Base-by-base conservation (phyloP, 768 basidiomycete genomes). In the Amanita pseudoporphyria region DNA sequence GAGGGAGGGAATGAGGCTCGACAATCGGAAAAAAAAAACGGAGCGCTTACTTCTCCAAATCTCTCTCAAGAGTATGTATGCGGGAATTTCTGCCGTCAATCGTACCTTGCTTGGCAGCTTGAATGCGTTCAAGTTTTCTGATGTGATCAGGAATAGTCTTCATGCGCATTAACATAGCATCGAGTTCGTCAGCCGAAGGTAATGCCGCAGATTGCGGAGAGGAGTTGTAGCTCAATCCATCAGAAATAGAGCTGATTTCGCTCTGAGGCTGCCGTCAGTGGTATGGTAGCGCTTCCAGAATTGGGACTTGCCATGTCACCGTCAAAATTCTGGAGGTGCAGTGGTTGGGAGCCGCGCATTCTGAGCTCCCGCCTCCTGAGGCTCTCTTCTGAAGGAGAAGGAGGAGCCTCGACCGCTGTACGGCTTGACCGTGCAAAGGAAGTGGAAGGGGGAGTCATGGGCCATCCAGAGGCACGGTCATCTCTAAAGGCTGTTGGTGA, bases 91-190 rank as follows among this genome's bases (percentile, higher is more conserved):
- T 37, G 22, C 18, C 45, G 9, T 30, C 35, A 24, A 37, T 2
- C 56, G 58, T 44, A 31, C 56, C 18, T 57, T 56, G 36, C 57
- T 56, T 1, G 22, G 60, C 62, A 9, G 53, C 32, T 40, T 51
- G 52, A 37, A 49, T 52, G 37, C 56, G 52, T 26, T 61, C 60
- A 16, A 63, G 52, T 35, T 59, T 59, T 13, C 56, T 56, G 13
- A 63, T 49, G 21, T 59, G 54, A 1, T 53, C 56, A 14, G 59
- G 33, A 53, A 7, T 55, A 13, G 19, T 44, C 38, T 5, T 24
- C 47, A 14, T 58, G 50, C 19, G 38, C 33, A 5, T n/a, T 7
- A 59, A 19, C 40, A 57, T 51, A 10, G 40, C 47, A 4, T 51
- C 47, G 55, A 55, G 5, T 48, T 53, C 26, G 45, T 54, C 18